These are phyloP conservation scores for Fusarium sp. DNA, from an alignment of 2,329 filamentous ascomycete species.

Conservation along the genomic window DNA sequence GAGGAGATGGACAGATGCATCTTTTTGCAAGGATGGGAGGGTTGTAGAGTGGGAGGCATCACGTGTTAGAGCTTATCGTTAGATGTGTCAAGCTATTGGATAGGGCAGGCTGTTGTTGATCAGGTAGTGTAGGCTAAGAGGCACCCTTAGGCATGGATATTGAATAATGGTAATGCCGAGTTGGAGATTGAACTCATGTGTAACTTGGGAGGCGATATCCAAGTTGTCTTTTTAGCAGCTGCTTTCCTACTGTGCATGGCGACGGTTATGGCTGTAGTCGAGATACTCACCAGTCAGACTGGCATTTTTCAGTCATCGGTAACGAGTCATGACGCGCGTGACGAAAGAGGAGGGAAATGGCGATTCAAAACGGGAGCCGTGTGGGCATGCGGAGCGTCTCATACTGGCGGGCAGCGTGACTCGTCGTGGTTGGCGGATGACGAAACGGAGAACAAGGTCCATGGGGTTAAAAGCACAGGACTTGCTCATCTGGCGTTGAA, in stretches of 20 bases:
- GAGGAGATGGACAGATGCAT: slow-evolving; percentile 31
- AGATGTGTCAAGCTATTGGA: slow-evolving; percentile 38
- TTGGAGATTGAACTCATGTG: slow-evolving; percentile 15
- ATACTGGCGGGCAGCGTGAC: slow-evolving; percentile 41
- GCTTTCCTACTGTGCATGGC: no score
- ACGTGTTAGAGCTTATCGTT: slow-evolving; percentile 22
- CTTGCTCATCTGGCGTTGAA: slow-evolving; percentile 31
- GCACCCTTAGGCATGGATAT: slow-evolving; percentile 43
- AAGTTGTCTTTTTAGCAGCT: background rate
- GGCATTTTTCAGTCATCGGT: background rate
- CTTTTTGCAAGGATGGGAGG: slow-evolving; percentile 18
- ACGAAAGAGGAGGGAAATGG: slow-evolving; percentile 14
- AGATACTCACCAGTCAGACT: no score
- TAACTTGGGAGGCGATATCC: background rate
- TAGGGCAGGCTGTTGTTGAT: slow-evolving; percentile 30
- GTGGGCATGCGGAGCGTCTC: slow-evolving; percentile 33
- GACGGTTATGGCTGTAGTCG: no score
- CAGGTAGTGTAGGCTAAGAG: slow-evolving; percentile 26
- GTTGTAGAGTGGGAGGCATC: slow-evolving; percentile 14
- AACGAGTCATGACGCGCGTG: slow-evolving; percentile 37
- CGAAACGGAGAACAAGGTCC: slow-evolving; percentile 19
- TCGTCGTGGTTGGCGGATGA: slow-evolving; percentile 36
- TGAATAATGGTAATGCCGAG: slow-evolving; percentile 52
- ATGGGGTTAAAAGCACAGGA: slow-evolving; percentile 15
- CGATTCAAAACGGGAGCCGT: slow-evolving; percentile 1